Percentiles rank a stretch among this genome's conserved stretches.
Evolutionary conservation across 306 rosid species (phyloP).

Genomic region (Lablab purpureus): DNA sequence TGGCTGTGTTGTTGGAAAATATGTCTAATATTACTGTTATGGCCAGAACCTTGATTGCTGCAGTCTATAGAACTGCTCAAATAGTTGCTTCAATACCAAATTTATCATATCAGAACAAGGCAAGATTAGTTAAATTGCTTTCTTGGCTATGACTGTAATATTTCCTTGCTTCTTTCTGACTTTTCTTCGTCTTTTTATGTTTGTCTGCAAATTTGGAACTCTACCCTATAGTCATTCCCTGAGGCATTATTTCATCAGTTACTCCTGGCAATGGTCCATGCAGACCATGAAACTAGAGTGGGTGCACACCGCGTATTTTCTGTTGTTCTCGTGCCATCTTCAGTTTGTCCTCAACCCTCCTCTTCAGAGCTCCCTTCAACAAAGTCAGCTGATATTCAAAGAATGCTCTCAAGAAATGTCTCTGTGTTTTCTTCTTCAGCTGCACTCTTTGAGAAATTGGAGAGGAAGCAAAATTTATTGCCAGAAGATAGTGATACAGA

Average conservation of each 20-base stretch:
- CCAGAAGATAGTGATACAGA: conserved; percentile 59
- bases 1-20: conserved; percentile 92
- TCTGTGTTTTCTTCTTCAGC: conserved; percentile 98
- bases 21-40: conserved; percentile 77
- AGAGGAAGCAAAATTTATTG: conserved; percentile 59
- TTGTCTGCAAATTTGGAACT: conserved; percentile 30
- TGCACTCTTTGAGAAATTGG: conserved; percentile 87
- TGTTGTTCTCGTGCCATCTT: conserved; percentile 94
- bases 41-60: conserved; percentile 85
- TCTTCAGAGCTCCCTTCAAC: conserved; percentile 46
- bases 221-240: conserved; percentile 80
- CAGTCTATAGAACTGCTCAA: conserved; percentile 87
- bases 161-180: conserved; percentile 50
- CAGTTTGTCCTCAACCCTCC: conserved; percentile 77
- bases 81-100: conserved; percentile 93
- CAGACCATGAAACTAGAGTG: conserved; percentile 94
- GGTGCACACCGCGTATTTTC: conserved; percentile 96
- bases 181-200: conserved; percentile 41
- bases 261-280: conserved; percentile 91
- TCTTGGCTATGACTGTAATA: conserved; percentile 41
- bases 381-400: conserved; percentile 55
- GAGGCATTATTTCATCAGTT: conserved; percentile 94
- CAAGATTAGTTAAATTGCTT: conserved; percentile 53
- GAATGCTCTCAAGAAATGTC: conserved; percentile 74
- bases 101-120: conserved; percentile 91